Base-by-base conservation (phyloP, 345 rosid species). In the Balakata baccata region DNA sequence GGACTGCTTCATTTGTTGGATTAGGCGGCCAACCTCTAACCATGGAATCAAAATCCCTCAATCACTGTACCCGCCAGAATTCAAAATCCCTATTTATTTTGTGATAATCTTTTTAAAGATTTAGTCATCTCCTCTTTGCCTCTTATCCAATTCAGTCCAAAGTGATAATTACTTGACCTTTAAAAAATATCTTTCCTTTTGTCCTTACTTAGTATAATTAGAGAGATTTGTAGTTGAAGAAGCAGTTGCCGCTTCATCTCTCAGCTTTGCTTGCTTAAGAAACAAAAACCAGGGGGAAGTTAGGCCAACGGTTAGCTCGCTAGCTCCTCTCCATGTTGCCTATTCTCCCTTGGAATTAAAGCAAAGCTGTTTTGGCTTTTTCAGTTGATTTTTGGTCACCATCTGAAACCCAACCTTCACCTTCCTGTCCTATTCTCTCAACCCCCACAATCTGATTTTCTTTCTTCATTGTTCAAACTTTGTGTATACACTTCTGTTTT, bases 311-410 rank as follows among this genome's bases (percentile, higher is more conserved):
- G 86, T 86, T 67, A 43, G 69, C 81, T 68, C 12, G 11, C 73
- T 85, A 63, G 79, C 88, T 87, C 81, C 82, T 74, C 80, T 79
- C 80, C 81, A 37, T 22, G 71, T 63, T 74, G 73, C 66, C 23
- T 37, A 41, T 77, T 83, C 86, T 83, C 86, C 76, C 97, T 89
- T 93, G 73, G 63, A 66, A 83, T 76, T 86, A 75, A 89, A 91
- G 93, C 83, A 84, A 89, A 69, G 41, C 72, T 54, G 39, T 20
- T 69, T 70, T 74, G 76, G 41, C 64, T 65, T 64, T 17, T 53
- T 60, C 72, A 81, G 86, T 81, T 81, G 90, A 92, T 92, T 88
- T 84, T 88, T 82, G 94, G 97, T 94, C 94, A 86, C 93, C 97
- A 82, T 89, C 98, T 81, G 84, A 81, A 81, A 81, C 83, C 90